Base-by-base conservation (phyloP, 257 asterid genomes). In the Salvia splendens region DNA sequence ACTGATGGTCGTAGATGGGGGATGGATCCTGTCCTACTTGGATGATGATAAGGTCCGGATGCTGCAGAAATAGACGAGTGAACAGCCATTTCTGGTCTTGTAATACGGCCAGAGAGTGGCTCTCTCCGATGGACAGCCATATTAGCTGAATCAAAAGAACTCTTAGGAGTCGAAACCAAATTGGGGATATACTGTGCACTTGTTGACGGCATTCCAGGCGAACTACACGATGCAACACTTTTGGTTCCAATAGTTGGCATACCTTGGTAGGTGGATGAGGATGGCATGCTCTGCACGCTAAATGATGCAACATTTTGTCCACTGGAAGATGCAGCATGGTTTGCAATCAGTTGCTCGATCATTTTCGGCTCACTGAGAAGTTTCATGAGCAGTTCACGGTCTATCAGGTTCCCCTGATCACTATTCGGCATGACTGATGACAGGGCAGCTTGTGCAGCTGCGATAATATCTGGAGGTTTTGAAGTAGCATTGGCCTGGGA, bases 331-430 rank as follows among this genome's bases (percentile, higher is more conserved):
- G 74, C 64, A 14, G 77, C 78, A 20, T 77, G 87, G 68, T 64
- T 87, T 58, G 77, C 72, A 7, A 86, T 80, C 64, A 90, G 85
- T 63, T 85, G 88, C 76, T 82, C 93, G 5, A 91, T 69, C 88
- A 84, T 76, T 79, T 88, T 85, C 0, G 93, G 95, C 79, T 94
- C 81, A 2, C 79, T 71, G 35, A 94, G 89, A 40, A 94, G 81
- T 72, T 81, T 84, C 6, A 88, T 71, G 51, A 94, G 96, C 77
- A 94, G 48, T 40, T 82, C 86, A 3, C 46, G 78, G 55, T 94
- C 96, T 20, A 94, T 85, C 69, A 81, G 70, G 61, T 73, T 78
- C 48, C 86, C 87, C 46, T 83, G 87, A 68, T 78, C 75, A 1
- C 56, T 71, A 59, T 48, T 76, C 14, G 84, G 48, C 75, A 78